These are phyloP conservation scores for Myriosclerotinia duriaeana DNA, from an alignment of 2,329 filamentous ascomycete genomes.

Conservation along the genomic window DNA sequence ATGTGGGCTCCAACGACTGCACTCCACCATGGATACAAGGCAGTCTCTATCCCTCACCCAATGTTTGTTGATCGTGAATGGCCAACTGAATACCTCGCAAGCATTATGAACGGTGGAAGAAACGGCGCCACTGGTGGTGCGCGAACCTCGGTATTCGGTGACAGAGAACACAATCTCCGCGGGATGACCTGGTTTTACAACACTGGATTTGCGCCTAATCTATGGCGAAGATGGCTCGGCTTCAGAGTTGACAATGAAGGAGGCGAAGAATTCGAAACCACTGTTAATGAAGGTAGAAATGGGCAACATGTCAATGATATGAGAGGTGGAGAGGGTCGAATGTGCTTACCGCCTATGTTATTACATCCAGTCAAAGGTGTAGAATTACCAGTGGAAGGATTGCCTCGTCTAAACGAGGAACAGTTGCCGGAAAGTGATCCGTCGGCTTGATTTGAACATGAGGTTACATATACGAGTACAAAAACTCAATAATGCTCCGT, in stretches of 20 bases:
- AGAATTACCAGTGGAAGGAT: constrained; percentile 47
- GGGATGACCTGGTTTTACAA: constrained; percentile 93
- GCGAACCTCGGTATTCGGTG: constrained; percentile 71
- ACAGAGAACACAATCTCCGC: constrained; percentile 83
- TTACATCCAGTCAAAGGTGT: constrained; percentile 85
- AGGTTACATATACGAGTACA: not conserved
- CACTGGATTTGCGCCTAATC: constrained; percentile 73
- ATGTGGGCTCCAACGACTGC: constrained; percentile 93
- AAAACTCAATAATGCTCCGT: not conserved
- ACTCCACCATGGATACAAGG: constrained; percentile 89
- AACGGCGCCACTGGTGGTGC: constrained; percentile 75
- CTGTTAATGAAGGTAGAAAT: constrained; percentile 48
- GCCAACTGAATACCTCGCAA: constrained; percentile 75
- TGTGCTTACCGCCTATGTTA: constrained; percentile 89
- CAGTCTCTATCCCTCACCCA: constrained; percentile 86
- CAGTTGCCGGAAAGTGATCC: constrained; percentile 39
- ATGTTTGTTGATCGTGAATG: constrained; percentile 84
- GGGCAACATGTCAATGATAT: constrained; percentile 46
- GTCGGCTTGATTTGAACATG: constrained; percentile 35
- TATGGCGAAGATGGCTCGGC: constrained; percentile 86
- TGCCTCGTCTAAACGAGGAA: constrained; percentile 26
- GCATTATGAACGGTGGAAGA: constrained; percentile 75
- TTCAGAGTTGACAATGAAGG: constrained; percentile 76
- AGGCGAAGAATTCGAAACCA: constrained; percentile 72
- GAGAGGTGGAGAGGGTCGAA: constrained; percentile 72